A percentile compares a stretch with the other conserved stretches of the same genome.
Evolutionary conservation across 352 stramenopile genomes (phyloP).

Genomic region (Globisporangium abappressorium): DNA sequence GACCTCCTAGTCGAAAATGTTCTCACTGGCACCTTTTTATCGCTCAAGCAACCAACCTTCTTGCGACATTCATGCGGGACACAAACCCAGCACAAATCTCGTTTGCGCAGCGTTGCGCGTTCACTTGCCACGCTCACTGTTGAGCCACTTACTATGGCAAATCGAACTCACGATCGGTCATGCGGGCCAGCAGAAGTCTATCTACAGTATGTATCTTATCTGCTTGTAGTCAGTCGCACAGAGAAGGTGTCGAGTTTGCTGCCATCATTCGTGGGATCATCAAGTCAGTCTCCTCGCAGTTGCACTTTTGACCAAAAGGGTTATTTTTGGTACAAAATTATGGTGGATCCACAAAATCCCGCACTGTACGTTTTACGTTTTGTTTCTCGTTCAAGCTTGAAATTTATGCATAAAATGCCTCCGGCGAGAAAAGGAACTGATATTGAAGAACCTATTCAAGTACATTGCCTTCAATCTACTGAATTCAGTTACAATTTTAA

Average conservation of each 20-base stretch:
- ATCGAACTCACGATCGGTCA: too few species aligned
- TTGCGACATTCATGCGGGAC: neutral
- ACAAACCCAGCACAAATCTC: neutral
- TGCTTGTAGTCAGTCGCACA: too few species aligned
- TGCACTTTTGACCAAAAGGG: neutral
- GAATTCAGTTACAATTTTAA: neutral
- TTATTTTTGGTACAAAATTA: too few species aligned
- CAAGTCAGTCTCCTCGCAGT: neutral
- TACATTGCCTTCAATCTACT: neutral
- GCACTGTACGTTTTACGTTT: conserved; percentile 1
- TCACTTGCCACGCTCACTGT: neutral
- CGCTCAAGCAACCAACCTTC: neutral
- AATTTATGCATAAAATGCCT: neutral
- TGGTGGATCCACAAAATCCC: neutral
- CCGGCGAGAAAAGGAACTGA: neutral
- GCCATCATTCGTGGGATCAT: neutral
- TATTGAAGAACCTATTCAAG: neutral
- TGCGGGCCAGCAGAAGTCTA: too few species aligned
- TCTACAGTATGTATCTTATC: too few species aligned
- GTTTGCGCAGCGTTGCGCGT: neutral
- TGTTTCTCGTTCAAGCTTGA: neutral
- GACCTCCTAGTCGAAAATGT: too few species aligned
- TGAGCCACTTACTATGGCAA: too few species aligned
- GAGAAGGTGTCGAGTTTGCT: too few species aligned
- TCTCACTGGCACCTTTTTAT: neutral